Base-by-base conservation (phyloP, 1,284 basidiomycete species). In the Puccinia novopanici region DNA sequence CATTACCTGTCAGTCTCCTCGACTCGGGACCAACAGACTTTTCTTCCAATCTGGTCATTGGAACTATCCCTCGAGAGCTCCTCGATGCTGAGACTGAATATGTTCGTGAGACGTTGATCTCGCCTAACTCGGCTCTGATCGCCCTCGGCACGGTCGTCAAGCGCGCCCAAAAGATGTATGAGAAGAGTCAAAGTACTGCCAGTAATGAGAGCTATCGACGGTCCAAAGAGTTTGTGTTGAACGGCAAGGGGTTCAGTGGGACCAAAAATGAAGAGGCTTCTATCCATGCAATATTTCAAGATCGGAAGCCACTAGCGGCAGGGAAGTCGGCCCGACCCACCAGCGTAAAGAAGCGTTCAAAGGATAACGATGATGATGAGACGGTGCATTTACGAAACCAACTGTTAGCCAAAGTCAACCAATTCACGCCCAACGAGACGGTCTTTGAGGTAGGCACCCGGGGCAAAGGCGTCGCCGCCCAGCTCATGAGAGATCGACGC, bases 131-230 rank as follows among this genome's bases (percentile, higher is more conserved):
- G 81, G 89, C 90, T 50, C 88, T 98, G 22, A 87, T 89, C 3
- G 88, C 89, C n/a, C 87, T 98, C 30, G 89, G 91, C n/a, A 90
- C 90, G 12, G 94, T 99, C 75, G 96, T 97, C 90, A 88, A 89
- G 80, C 91, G 93, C 74, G 96, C 95, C 0, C 95, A 98, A 83
- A 88, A 89, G 9, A 93, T 98, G 93, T 99, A 97, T 85, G 94
- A 97, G 84, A 91, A 94, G 42, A 95, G 93, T 81, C 92, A 94
- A 84, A 91, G 92, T 45, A 97, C 96, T 85, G 95, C 96, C 3
- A 92, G 91, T 83, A 89, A 91, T 24, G 91, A 91, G 78, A 92
- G 92, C 83, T 93, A 98, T 87, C 90, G 91, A 82, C 90, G 94
- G 13, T 92, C 95, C 8, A 99, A 98, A 86, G 91, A 91, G 79